These are phyloP conservation scores for Ilyonectria robusta DNA, from an alignment of 2,329 filamentous ascomycete genomes.

Conservation along the genomic window DNA sequence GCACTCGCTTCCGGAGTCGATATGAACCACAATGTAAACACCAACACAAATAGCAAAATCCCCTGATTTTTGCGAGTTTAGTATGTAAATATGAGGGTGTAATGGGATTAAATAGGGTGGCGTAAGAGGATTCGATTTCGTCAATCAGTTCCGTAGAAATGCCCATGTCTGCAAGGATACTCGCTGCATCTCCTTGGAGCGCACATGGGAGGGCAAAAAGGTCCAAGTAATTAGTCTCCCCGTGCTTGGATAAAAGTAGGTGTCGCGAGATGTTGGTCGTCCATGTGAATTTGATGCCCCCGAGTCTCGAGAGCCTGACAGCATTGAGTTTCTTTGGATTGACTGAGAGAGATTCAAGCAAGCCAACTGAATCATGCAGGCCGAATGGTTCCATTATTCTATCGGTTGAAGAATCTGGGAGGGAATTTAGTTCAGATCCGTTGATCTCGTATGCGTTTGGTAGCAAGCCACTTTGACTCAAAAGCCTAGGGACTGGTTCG, in stretches of 20 bases:
- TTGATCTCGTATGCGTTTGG: neutral
- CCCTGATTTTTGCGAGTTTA: neutral
- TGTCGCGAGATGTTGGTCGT: conserved; percentile 2
- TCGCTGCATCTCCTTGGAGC: neutral
- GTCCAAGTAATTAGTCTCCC: neutral
- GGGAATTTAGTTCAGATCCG: neutral
- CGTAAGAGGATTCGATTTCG: neutral
- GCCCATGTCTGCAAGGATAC: neutral
- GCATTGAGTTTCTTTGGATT: neutral
- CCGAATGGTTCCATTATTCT: neutral
- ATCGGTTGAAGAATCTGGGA: neutral
- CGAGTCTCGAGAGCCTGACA: neutral
- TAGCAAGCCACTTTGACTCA: neutral
- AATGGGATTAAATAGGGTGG: neutral
- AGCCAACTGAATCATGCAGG: neutral
- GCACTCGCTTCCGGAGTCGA: neutral
- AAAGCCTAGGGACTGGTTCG: neutral
- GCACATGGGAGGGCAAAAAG: neutral
- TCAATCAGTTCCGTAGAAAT: neutral
- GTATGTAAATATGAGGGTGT: neutral
- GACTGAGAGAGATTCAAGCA: neutral
- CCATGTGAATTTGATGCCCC: neutral
- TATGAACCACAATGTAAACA: neutral
- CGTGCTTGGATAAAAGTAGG: neutral
- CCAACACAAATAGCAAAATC: neutral